phyloP scores from a whole-genome alignment of 202 grass and related monocot species.

The Bolboschoenoplectus hybrid region DNA sequence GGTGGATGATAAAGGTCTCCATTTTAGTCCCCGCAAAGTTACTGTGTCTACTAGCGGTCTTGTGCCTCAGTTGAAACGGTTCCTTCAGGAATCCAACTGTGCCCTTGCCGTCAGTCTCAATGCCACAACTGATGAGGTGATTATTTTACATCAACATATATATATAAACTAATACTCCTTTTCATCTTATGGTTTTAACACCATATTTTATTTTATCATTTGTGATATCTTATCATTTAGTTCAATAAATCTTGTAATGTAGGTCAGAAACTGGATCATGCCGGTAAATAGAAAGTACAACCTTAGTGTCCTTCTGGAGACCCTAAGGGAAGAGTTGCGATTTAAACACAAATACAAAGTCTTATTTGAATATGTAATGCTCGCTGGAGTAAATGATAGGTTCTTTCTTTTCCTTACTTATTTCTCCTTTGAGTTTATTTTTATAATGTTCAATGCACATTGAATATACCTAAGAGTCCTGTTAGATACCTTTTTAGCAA shows the following conservation, averaged over 20 bases:
- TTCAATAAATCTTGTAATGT: conserved; percentile 39
- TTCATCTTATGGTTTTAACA: conserved; percentile 16
- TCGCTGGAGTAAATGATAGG: conserved; percentile 95
- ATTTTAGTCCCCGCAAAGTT: conserved; percentile 92
- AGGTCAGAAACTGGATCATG: conserved; percentile 99
- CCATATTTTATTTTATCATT: neutral
- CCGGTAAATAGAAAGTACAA: conserved; percentile 95
- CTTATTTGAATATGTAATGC: conserved; percentile 96
- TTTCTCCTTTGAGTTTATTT: neutral
- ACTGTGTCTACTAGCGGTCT: conserved; percentile 89
- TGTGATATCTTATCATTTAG: conserved; percentile 7
- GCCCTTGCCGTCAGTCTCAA: conserved; percentile 84
- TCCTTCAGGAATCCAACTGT: conserved; percentile 79
- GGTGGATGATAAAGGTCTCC: conserved; percentile 91
- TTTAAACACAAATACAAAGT: conserved; percentile 64
- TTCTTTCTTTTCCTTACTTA: conserved; percentile 28
- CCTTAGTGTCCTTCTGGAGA: conserved; percentile 75
- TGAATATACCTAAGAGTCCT: neutral
- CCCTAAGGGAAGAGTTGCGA: conserved; percentile 68
- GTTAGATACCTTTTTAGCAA: neutral
- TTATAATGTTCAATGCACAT: conserved; percentile 7
- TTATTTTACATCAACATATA: neutral
- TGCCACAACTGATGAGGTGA: conserved; percentile 95
- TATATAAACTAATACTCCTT: conserved; percentile 17
- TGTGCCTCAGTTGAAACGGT: conserved; percentile 83